phyloP scores from a whole-genome alignment of 176 grass and related monocot species.

The Juncus inflexus region DNA sequence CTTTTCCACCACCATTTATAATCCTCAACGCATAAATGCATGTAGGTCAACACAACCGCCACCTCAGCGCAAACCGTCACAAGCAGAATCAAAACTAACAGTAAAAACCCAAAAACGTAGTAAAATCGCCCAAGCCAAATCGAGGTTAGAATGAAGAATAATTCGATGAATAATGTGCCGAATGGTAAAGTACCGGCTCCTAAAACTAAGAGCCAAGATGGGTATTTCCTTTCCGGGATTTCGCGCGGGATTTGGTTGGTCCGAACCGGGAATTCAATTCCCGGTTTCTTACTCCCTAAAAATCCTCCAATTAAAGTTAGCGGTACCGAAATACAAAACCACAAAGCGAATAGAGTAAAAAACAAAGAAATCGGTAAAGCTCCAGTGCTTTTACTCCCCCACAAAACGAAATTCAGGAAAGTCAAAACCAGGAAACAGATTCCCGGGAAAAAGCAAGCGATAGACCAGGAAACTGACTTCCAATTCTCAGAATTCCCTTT shows the following conservation, averaged over 20 bases:
- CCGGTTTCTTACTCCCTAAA: constrained; percentile 50
- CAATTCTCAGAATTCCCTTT: constrained; percentile 64
- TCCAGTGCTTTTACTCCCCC: constrained; percentile 75
- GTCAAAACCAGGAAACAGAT: constrained; percentile 63
- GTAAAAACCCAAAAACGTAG: constrained; percentile 83
- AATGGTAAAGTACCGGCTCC: constrained; percentile 70
- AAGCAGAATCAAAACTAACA: constrained; percentile 63
- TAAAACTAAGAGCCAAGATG: constrained; percentile 76
- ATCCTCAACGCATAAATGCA: constrained; percentile 77
- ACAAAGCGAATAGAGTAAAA: constrained; percentile 69
- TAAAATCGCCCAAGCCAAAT: constrained; percentile 95
- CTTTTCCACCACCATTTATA: constrained; percentile 95
- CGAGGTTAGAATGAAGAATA: constrained; percentile 79
- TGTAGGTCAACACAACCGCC: constrained; percentile 70
- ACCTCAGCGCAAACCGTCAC: constrained; percentile 66
- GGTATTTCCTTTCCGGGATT: constrained; percentile 68
- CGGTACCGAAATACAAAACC: constrained; percentile 84
- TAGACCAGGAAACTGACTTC: constrained; percentile 67
- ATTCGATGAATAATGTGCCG: constrained; percentile 75
- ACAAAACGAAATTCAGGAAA: constrained; percentile 63
- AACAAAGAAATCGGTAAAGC: constrained; percentile 79
- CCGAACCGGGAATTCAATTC: constrained; percentile 61
- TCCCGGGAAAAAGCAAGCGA: constrained; percentile 78
- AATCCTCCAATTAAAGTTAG: constrained; percentile 62
- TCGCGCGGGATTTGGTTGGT: constrained; percentile 84